Conservation (phyloP, 441 rosid genomes). For the Pelargonium cotyledonis region DNA sequence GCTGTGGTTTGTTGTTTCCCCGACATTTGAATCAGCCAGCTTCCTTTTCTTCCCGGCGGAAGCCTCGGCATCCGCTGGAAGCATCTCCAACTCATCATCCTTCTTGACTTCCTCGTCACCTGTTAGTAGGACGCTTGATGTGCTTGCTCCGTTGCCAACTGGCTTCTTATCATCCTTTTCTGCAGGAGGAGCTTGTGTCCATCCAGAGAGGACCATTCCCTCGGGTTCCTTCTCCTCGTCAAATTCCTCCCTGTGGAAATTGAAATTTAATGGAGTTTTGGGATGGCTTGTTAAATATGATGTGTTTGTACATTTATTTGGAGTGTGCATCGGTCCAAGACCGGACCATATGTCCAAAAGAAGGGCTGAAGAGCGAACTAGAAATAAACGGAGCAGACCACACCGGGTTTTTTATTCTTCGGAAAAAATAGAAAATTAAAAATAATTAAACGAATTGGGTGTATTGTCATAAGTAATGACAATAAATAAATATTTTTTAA, state of each 20-base stretch:
- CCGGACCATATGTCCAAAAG: too few species aligned
- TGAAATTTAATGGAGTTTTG: not conserved
- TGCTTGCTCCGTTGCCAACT: constrained; percentile 41
- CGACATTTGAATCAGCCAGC: constrained; percentile 22
- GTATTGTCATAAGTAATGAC: too few species aligned
- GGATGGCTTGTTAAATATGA: not conserved
- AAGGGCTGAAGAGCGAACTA: too few species aligned
- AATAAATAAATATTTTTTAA: too few species aligned
- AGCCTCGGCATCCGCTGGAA: constrained; percentile 30
- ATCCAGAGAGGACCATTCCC: constrained; percentile 86
- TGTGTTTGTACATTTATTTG: not conserved
- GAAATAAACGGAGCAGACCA: too few species aligned
- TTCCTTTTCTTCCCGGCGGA: constrained; percentile 55
- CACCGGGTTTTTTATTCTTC: too few species aligned
- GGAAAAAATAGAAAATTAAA: too few species aligned
- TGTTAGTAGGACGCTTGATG: constrained; percentile 27
- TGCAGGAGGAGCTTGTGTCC: constrained; percentile 52
- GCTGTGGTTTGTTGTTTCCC: constrained; percentile 25
- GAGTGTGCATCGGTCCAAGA: too few species aligned
- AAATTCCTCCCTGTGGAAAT: constrained; percentile 65
- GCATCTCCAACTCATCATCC: constrained; percentile 29
- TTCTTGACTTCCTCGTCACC: constrained; percentile 18
- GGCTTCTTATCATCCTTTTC: constrained; percentile 41
- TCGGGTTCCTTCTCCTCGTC: constrained; percentile 97
- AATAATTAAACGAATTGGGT: too few species aligned